Conservation (phyloP, 2,329 filamentous ascomycete genomes). For the Claviceps cyperi region DNA sequence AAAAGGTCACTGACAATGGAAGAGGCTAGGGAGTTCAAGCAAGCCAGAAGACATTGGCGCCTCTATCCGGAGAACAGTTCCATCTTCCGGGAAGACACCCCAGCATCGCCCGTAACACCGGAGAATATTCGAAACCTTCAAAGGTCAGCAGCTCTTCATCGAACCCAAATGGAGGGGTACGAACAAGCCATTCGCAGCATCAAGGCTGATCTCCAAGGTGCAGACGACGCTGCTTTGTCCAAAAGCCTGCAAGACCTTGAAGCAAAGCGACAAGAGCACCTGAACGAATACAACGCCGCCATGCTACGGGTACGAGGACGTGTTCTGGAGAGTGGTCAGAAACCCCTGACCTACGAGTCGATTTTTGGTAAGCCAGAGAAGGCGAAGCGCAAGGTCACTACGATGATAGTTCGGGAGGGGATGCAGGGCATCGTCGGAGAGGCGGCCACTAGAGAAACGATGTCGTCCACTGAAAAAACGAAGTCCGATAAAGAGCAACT, state of each 20-base stretch:
- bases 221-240: background rate
- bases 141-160: slow-evolving; percentile 16
- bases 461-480: too few relatives aligned
- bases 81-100: slow-evolving; percentile 10
- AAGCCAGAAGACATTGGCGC: slow-evolving; percentile 18
- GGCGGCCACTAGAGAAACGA: too few relatives aligned
- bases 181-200: slow-evolving; percentile 10
- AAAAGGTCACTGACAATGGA: slow-evolving; percentile 18
- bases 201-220: slow-evolving; percentile 9
- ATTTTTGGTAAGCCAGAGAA: slow-evolving; percentile 15
- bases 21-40: slow-evolving; percentile 21
- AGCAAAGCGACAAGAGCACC: slow-evolving; percentile 13
- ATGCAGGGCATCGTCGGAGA: too few relatives aligned
- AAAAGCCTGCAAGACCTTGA: slow-evolving; percentile 10
- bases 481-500: too few relatives aligned
- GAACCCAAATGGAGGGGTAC: slow-evolving; percentile 17
- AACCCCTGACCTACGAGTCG: slow-evolving; percentile 13
- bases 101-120: slow-evolving; percentile 10
- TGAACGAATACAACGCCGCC: slow-evolving; percentile 11
- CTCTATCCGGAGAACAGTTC: slow-evolving; percentile 16
- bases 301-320: slow-evolving; percentile 18
- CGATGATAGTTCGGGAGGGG: background rate
- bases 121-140: slow-evolving; percentile 13
- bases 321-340: slow-evolving; percentile 13
- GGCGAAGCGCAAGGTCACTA: slow-evolving; percentile 5